Base-by-base conservation (phyloP, 345 rosid genomes). In the Psidium friedrichsthalianum region DNA sequence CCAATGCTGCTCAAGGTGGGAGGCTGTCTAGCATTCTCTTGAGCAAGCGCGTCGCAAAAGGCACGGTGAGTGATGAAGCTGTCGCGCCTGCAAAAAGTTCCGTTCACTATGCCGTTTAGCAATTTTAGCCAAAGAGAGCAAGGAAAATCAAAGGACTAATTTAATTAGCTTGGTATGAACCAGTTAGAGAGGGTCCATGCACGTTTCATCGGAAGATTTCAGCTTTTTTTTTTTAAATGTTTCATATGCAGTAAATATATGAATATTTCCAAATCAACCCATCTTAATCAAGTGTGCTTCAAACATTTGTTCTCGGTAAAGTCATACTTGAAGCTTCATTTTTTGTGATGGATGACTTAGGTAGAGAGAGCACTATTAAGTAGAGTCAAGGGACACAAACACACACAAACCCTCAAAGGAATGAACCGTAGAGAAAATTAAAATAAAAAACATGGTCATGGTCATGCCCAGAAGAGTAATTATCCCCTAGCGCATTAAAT, bases 61-160 rank as follows among this genome's bases (percentile, higher is more conserved):
- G 98, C 98, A 82, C 98, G 90, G 87, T 94, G 98, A 24, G 98
- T 93, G 86, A 94, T 94, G 81, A 94, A 94, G 87, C 96, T 94
- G 86, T 94, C 98, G 14, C 98, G 93, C 92, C 98, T 94, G 93
- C 87, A 87, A 44, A 82, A 82, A 84, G 82, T 69, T 69, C 36
- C 80, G 36, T 36, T 36, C 25, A 6, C 25, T 15, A 64, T 64
- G 42, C 42, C 40, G 11, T 32, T 64, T 36, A 8, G 13, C 47
- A 69, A 36, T 69, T 69, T 32, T 69, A 69, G 76, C 22, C 22
- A 32, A 36, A 69, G 47, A 32, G 24, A 36, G 47, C 7, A 24
- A 36, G 13, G 47, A 11, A 32, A 69, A 36, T 20, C 20, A 20
- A 64, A 40, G 47, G 10, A 18, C 25, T 69, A 69, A 69, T 69